Base-by-base conservation (phyloP, 2,329 filamentous ascomycete species). In the Grosmannia huntii region DNA sequence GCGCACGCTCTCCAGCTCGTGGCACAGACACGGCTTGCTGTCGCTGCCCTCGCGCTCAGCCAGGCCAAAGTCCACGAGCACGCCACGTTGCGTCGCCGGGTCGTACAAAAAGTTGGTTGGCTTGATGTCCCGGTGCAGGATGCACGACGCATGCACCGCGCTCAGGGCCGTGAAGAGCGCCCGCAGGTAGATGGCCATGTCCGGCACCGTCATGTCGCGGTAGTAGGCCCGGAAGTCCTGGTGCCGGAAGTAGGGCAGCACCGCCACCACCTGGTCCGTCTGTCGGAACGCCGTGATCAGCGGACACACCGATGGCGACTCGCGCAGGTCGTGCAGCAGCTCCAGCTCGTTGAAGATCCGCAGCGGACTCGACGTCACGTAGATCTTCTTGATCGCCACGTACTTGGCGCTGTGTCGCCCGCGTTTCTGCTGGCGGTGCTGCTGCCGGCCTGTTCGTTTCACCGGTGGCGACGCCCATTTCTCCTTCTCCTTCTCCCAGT, bases 361-460 rank as follows among this genome's bases (percentile, higher is more conserved):
- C 31, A 85, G 80, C 0, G 94, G 94, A 64, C 90, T 96, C 62
- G 91, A 96, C 0, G 95, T 99, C 63, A 97, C 94, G 71, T 99
- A 99, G 65, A 99, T 99, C 75, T 99, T 99, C 75, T 99, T 99
- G 72, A 99, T 89, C 23, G 95, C 94, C 62, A 99, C 95, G 67
- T 86, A 97, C 68, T 87, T 89, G 27, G 86, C 77, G 55, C 73
- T 75, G 70, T 25, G 65, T 68, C 23, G 68, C 64, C 57, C 69
- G 65, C 46, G 49, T 10, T 41, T 27, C 38, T 33, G 21, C 38
- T 38, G 16, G 33, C 9, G 28, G 57, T 57, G 53, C 7, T 49
- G 19, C 50, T 72, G 68, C 49, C 75, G 75, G 10, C 65, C 53
- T 66, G 71, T 65, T 70, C 77, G 67, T 68, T 83, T 86, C 12